These are phyloP conservation scores for Gracilaria gracilis DNA, from an alignment of 23 red algal species.

Conservation along the genomic window DNA sequence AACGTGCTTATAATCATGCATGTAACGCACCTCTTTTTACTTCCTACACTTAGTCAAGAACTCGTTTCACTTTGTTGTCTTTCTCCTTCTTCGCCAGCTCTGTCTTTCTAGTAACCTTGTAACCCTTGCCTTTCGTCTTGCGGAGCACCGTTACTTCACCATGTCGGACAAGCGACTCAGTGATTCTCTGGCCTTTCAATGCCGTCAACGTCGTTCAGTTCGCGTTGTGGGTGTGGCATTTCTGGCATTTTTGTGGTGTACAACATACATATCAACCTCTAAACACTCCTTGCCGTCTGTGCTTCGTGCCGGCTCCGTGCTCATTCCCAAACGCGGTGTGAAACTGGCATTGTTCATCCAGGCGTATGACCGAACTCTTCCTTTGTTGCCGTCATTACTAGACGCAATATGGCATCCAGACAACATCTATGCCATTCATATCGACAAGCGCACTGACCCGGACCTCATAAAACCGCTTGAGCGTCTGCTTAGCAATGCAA, in stretches of 20 bases:
- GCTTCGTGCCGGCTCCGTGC: neutral
- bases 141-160: neutral
- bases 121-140: no score
- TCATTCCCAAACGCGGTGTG: neutral
- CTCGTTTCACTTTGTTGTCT: neutral
- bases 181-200: neutral
- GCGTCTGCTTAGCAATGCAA: neutral
- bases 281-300: neutral
- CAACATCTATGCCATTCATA: constrained; percentile 86
- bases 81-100: no score
- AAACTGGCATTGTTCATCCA: constrained; percentile 79
- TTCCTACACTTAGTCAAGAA: neutral
- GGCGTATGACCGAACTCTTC: constrained; percentile 31
- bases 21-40: neutral
- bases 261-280: neutral
- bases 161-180: neutral
- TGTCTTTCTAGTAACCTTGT: no score
- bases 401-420: constrained; percentile 45
- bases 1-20: neutral
- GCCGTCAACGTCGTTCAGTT: neutral
- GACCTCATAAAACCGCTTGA: neutral
- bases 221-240: neutral
- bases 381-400: constrained; percentile 45
- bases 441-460: constrained; percentile 70
- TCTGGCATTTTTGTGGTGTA: neutral